phyloP scores from a whole-genome alignment of 2,329 filamentous ascomycete genomes.

The Ophiostoma pallidulum region DNA sequence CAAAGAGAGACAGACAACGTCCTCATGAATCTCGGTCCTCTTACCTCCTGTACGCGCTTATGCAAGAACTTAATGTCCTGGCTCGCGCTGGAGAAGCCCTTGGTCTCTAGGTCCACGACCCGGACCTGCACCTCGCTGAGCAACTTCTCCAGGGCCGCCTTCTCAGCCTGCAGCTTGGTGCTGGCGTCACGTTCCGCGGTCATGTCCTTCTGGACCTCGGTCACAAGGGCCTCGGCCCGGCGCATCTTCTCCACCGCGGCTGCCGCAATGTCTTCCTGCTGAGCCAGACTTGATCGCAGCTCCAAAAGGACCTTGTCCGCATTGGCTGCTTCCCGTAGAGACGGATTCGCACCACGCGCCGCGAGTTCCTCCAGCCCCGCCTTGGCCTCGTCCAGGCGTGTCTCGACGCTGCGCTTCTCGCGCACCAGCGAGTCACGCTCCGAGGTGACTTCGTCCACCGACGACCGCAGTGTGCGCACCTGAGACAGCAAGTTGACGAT shows the following conservation, averaged over 20 bases:
- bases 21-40: too few species aligned
- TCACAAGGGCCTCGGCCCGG: constrained; percentile 74
- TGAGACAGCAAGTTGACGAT: constrained; percentile 85
- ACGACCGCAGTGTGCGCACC: constrained; percentile 72
- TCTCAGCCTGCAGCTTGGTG: constrained; percentile 77
- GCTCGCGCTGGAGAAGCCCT: constrained; percentile 88
- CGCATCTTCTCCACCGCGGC: constrained; percentile 97
- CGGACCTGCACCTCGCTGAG: constrained; percentile 84
- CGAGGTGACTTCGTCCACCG: constrained; percentile 73
- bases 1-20: neutral
- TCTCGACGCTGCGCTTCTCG: constrained; percentile 84
- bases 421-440: constrained; percentile 78
- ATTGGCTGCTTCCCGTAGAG: constrained; percentile 79
- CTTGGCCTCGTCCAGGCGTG: constrained; percentile 76
- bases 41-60: constrained; percentile 89
- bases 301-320: constrained; percentile 73
- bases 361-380: constrained; percentile 81
- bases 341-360: constrained; percentile 72
- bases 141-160: constrained; percentile 78
- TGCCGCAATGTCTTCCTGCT: constrained; percentile 85
- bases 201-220: constrained; percentile 90
- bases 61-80: constrained; percentile 93
- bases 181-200: constrained; percentile 74
- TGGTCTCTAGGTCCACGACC: constrained; percentile 90
- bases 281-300: constrained; percentile 77